Evolutionary conservation across 169 alveolate species (phyloP).

Genomic region (Plasmodium ovale): DNA sequence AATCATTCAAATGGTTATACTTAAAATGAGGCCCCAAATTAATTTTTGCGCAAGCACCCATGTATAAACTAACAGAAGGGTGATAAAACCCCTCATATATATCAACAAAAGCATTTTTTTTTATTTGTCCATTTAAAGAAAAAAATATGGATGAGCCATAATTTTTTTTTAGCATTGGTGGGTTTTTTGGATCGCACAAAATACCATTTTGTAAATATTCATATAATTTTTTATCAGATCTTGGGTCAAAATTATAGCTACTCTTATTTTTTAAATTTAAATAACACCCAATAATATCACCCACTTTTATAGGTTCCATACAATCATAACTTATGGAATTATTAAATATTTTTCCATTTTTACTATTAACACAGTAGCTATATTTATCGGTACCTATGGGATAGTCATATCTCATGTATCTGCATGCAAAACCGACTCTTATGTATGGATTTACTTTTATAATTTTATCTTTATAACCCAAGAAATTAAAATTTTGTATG

Average conservation of each 20-base stretch:
- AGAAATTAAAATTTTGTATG: constrained; percentile 42
- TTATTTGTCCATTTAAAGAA: constrained; percentile 87
- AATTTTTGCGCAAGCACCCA: constrained; percentile 89
- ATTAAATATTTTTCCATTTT: constrained; percentile 78
- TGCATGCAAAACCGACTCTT: constrained; percentile 92
- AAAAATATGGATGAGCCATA: constrained; percentile 85
- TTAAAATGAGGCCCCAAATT: constrained; percentile 83
- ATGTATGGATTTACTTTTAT: constrained; percentile 22
- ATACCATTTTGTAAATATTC: constrained; percentile 88
- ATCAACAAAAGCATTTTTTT: constrained; percentile 77
- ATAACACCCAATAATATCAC: constrained; percentile 85
- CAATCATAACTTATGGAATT: constrained; percentile 77
- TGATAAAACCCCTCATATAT: constrained; percentile 88
- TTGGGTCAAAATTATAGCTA: constrained; percentile 84
- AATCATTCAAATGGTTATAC: constrained; percentile 78
- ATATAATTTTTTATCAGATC: constrained; percentile 85
- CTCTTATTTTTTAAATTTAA: constrained; percentile 77
- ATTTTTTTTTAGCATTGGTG: constrained; percentile 80
- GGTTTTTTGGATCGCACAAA: constrained; percentile 87
- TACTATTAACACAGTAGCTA: constrained; percentile 72
- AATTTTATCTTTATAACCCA: constrained; percentile 50
- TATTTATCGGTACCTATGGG: constrained; percentile 86
- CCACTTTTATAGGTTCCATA: constrained; percentile 76
- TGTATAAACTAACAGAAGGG: constrained; percentile 89
- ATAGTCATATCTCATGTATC: constrained; percentile 87